Base-by-base conservation (phyloP, 2,329 filamentous ascomycete genomes). In the Cladorrhinum sp. region DNA sequence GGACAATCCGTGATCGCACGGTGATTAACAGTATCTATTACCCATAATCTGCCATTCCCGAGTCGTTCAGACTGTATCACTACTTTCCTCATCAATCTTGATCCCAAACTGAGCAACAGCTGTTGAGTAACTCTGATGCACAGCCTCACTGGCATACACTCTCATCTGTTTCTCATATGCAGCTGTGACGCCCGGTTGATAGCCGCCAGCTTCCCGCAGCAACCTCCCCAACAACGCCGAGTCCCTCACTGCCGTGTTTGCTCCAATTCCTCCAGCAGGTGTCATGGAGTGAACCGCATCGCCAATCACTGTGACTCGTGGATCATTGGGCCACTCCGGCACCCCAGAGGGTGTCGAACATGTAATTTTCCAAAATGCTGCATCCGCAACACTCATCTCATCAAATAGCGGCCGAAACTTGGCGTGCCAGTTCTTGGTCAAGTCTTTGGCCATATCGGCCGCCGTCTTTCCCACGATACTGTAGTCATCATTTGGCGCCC, bases 341-440 rank as follows among this genome's bases (percentile, higher is more conserved):
- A 88, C 82, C 1, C 85, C 84, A 0, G 76, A 76, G 0, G 85
- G 85, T 0, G 77, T 80, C 0, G 84, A 86, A 65, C 83, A 87
- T 1, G 85, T 87, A 53, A 88, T 87, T 66, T 86, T 88, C 83
- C 84, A 87, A 65, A 88, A 88, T 0, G 86, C 85, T 0, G 85
- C 82, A 64, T 88, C 82, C 0, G 71, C 64, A 59, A 80, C 81
- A 4, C 74, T 69, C 82, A 87, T 86, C 36, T 85, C 66, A 5
- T 86, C 82, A 61, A 88, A 82, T 0, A 88, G 71, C 1, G 83
- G 78, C 68, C 76, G 80, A 51, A 88, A 72, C 2, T 79, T 76
- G 12, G 80, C 75, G 67, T 86, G 77, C 86, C 85, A 88, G 33
- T 81, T 69, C 16, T 73, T 69, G 0, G 82, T 81, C 0, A 88